Conservation (phyloP, 345 rosid genomes). For the Diplotaxis tenuifolia region DNA sequence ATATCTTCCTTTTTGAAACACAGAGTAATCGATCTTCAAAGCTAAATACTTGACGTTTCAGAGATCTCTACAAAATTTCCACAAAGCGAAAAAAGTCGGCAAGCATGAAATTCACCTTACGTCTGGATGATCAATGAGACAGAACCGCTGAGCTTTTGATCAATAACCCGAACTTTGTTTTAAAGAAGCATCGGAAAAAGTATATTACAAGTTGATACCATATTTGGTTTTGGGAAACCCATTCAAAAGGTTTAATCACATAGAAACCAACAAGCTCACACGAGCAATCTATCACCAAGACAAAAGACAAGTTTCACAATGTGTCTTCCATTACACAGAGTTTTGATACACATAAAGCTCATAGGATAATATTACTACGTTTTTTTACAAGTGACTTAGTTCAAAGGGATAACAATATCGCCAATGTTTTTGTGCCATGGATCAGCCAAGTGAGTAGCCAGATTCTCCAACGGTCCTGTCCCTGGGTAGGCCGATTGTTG, state of each 20-base stretch:
- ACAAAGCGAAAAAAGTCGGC: too few relatives aligned
- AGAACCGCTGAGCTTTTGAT: too few relatives aligned
- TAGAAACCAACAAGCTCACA: conserved; percentile 17
- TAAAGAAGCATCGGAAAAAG: neutral
- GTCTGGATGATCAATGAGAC: too few relatives aligned
- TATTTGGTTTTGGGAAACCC: neutral
- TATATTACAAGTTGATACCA: neutral
- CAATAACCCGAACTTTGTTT: neutral
- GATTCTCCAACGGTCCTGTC: conserved; percentile 96
- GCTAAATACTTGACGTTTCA: too few relatives aligned
- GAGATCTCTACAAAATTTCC: too few relatives aligned
- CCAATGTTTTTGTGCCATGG: conserved; percentile 99
- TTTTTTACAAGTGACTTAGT: conserved; percentile 33
- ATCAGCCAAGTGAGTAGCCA: conserved; percentile 91
- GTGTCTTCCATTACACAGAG: conserved; percentile 33
- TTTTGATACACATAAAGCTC: conserved; percentile 36
- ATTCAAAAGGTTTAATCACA: conserved; percentile 11
- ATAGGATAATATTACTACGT: conserved; percentile 24
- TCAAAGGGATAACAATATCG: conserved; percentile 58
- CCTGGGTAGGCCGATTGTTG: conserved; percentile 98
- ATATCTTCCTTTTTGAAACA: too few relatives aligned
- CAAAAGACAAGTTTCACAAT: conserved; percentile 33
- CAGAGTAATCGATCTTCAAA: too few relatives aligned
- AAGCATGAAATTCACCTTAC: too few relatives aligned
- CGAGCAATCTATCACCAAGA: conserved; percentile 17